phyloP scores from a whole-genome alignment of 148 eudicot genomes.

The Pharnaceum exiguum region DNA sequence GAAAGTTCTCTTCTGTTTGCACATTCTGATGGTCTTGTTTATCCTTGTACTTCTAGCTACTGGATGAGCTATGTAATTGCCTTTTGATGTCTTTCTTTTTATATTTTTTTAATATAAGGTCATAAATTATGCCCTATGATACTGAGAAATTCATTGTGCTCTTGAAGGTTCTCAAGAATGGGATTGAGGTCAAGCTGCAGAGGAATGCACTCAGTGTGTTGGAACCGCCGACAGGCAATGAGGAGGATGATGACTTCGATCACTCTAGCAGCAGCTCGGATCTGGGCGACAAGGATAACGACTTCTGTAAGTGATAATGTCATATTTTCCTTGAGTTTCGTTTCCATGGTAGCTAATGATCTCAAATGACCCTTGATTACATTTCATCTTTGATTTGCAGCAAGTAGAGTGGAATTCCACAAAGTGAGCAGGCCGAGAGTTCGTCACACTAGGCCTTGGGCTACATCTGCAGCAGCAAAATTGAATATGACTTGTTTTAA shows the following conservation, averaged over 20 bases:
- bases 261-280: constrained; percentile 80
- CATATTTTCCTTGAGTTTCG: not conserved
- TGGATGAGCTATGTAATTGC: not conserved
- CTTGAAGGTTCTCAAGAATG: constrained; percentile 86
- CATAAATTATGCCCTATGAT: no score
- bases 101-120: not conserved
- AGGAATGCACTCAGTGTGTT: constrained; percentile 93
- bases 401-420: constrained; percentile 47
- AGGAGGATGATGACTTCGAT: constrained; percentile 74
- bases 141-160: constrained; percentile 1
- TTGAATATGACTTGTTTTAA: constrained; percentile 36
- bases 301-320: constrained; percentile 49
- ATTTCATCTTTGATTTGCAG: constrained; percentile 28
- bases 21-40: not conserved
- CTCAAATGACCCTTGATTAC: not conserved
- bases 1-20: not conserved
- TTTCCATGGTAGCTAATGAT: not conserved
- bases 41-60: not conserved
- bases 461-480: constrained; percentile 51
- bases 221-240: constrained; percentile 94
- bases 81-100: not conserved
- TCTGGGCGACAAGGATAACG: constrained; percentile 58
- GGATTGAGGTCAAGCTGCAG: constrained; percentile 94
- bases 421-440: constrained; percentile 77
- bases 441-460: constrained; percentile 65